Percentiles rank a stretch among this genome's conserved stretches.
Conservation (phyloP, 768 basidiomycete genomes). For the Trametes villosa region DNA sequence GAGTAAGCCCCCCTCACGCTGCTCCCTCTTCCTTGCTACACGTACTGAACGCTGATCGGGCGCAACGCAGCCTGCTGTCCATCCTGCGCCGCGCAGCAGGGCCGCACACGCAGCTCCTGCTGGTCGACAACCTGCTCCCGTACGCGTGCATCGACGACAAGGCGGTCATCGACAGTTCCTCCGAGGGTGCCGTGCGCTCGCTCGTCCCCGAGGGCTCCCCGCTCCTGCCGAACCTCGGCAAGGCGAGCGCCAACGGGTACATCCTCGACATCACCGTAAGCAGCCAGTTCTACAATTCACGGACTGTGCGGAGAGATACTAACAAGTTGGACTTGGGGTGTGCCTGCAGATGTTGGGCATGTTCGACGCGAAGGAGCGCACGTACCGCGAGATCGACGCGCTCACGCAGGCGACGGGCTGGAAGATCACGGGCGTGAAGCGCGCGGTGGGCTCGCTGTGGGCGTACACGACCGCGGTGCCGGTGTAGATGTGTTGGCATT, state of each 20-base stretch:
- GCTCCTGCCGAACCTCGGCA: constrained; percentile 22
- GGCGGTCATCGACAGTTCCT: neutral
- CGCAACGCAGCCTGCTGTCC: constrained; percentile 3
- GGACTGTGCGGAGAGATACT: neutral
- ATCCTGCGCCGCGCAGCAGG: constrained; percentile 15
- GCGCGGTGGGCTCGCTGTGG: constrained; percentile 28
- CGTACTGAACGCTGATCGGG: neutral
- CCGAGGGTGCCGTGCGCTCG: constrained; percentile 4
- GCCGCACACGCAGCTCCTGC: constrained; percentile 12
- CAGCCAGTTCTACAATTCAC: neutral
- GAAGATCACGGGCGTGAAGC: constrained; percentile 60
- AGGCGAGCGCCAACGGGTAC: constrained; percentile 45
- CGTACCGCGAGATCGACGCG: constrained; percentile 59
- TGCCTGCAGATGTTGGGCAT: constrained; percentile 59
- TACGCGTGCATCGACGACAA: constrained; percentile 13
- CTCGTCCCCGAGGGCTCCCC: constrained; percentile 10
- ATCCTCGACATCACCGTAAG: constrained; percentile 22
- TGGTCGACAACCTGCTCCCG: constrained; percentile 11
- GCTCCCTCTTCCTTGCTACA: neutral
- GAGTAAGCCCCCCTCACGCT: neutral
- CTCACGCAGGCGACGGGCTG: constrained; percentile 62
- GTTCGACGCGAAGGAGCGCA: constrained; percentile 69
- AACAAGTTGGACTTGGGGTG: neutral
- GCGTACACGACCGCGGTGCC: constrained; percentile 18
- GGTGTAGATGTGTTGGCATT: no score